Conservation (phyloP, 345 rosid species). For the Theobroma cacao region DNA sequence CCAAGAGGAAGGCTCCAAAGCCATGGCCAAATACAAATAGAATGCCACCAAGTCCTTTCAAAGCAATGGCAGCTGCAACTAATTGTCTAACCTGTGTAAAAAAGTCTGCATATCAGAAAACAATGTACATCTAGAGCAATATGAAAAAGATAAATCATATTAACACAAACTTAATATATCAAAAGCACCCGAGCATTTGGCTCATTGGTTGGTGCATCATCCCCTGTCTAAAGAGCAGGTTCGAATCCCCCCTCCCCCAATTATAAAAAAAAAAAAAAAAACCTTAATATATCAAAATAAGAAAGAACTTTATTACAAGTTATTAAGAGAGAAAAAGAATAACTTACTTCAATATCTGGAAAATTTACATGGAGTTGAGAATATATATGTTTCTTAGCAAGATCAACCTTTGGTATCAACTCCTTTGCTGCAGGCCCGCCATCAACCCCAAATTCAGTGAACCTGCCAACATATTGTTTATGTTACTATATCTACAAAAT, state of each 20-base stretch:
- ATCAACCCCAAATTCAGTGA: conserved; percentile 69
- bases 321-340: not conserved
- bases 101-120: conserved; percentile 14
- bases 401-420: conserved; percentile 59
- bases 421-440: conserved; percentile 93
- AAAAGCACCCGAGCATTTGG: no score
- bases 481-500: not conserved
- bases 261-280: no score
- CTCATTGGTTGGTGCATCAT: no score
- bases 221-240: no score
- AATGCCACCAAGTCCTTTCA: conserved; percentile 78
- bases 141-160: not conserved
- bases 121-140: not conserved
- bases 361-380: conserved; percentile 43
- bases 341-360: conserved; percentile 67
- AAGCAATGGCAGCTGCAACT: conserved; percentile 33
- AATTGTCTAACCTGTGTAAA: conserved; percentile 49
- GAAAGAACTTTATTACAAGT: not conserved
- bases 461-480: conserved; percentile 31
- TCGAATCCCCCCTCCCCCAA: no score
- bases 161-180: not conserved
- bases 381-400: conserved; percentile 52
- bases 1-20: conserved; percentile 78
- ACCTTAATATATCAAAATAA: not conserved
- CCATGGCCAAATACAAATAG: conserved; percentile 73